Conservation (phyloP, 192 early-diverging fungal species). For the Diversispora epigaea region DNA sequence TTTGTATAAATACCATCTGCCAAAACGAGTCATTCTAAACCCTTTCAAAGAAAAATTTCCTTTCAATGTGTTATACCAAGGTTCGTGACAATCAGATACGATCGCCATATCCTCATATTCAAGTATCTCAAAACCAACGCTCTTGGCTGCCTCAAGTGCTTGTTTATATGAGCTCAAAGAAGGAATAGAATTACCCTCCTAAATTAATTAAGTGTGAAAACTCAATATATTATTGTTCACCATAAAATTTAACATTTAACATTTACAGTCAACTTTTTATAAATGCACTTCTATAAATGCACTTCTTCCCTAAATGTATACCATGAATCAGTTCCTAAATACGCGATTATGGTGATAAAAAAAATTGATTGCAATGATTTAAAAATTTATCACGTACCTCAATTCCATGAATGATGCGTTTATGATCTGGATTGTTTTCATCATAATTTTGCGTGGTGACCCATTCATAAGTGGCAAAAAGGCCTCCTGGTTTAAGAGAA, state of each 20-base stretch:
- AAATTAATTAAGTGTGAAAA: not conserved
- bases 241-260: too few species aligned
- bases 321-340: too few species aligned
- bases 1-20: slow-evolving; percentile 24
- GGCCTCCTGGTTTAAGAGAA: slow-evolving; percentile 83
- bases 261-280: too few species aligned
- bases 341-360: not conserved
- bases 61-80: slow-evolving; percentile 68
- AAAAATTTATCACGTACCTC: slow-evolving; percentile 51
- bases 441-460: slow-evolving; percentile 83
- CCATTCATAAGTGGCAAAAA: slow-evolving; percentile 92
- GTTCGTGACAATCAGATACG: slow-evolving; percentile 46
- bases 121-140: slow-evolving; percentile 78
- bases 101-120: slow-evolving; percentile 60
- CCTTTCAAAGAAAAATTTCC: slow-evolving; percentile 36
- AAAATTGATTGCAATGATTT: not conserved
- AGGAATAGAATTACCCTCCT: slow-evolving; percentile 80
- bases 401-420: slow-evolving; percentile 73
- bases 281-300: too few species aligned
- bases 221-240: too few species aligned
- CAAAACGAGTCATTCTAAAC: slow-evolving; percentile 33
- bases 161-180: slow-evolving; percentile 69
- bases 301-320: too few species aligned
- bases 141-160: slow-evolving; percentile 71
- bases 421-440: slow-evolving; percentile 66